Evolutionary conservation across 257 asterid species (phyloP), one percentile per base, ranked within the genome.

Genomic region (Scutellaria baicalensis): DNA sequence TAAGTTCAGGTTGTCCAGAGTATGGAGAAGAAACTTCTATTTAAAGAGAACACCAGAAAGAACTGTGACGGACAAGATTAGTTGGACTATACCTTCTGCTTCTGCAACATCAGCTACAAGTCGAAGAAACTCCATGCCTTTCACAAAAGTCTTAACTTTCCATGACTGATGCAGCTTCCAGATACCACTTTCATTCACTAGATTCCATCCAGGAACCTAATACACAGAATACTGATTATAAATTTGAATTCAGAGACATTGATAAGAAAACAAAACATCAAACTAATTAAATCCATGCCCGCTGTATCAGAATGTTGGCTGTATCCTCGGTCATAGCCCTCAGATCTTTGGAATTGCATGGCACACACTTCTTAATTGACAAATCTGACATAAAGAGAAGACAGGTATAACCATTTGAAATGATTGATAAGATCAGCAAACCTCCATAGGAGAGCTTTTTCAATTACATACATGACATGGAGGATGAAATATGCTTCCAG

Each of bases 21-120:
- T 66, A 50, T 8, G 44, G 57, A 35, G 31, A 65, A 50, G 8
- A 23, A 57, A 49, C 45, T 48, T 21, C 40, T 47, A 10, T 23
- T 5, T 9, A 13, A 6, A 21, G 51, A 42, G 38, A 10, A 66
- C 23, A 49, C 18, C 33, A 58, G 31, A 13, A 16, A 21, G 5
- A 8, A 14, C n/a, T 59, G 23, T 20, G 12, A 57, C 47, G 61
- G 67, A 74, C 50, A 50, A 61, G 62, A 74, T 23, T 66, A 44
- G 68, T 50, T 8, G 59, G 58, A 47, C 36, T 75, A 45, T 52
- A 93, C 99, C 99, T 89, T 91, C 97, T 39, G 84, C 79, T 84
- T 93, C 99, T 6, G 99, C 99, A 74, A 89, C 84, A 42, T 82
- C 81, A 71, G 94, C 97, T n/a, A 93, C 89, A 44, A 78, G 84